A percentile compares a stretch with the other conserved stretches of the same genome.
Conservation (phyloP, 495 filamentous ascomycete species). For the Aspergillus indologenus region DNA sequence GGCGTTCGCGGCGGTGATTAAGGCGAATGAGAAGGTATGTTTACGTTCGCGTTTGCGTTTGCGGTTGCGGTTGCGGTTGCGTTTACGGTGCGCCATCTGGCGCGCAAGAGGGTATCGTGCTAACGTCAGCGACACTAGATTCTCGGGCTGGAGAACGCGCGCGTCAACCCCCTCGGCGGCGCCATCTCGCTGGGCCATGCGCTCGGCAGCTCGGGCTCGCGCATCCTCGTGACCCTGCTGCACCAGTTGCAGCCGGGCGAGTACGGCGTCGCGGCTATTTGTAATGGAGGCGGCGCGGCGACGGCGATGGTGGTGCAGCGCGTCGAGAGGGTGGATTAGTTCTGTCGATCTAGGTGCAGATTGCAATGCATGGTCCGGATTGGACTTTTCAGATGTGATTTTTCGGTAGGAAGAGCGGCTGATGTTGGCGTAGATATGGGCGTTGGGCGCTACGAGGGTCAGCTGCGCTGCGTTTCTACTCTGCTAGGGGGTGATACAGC, state of each 20-base stretch:
- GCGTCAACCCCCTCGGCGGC: slow-evolving; percentile 84
- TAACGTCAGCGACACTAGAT: slow-evolving; percentile 57
- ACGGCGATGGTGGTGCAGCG: slow-evolving; percentile 91
- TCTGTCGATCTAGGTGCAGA: too few relatives aligned
- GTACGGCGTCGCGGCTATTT: slow-evolving; percentile 93
- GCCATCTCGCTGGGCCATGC: slow-evolving; percentile 95
- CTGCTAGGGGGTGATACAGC: too few relatives aligned
- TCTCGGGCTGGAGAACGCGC: slow-evolving; percentile 69
- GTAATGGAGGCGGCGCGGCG: slow-evolving; percentile 92
- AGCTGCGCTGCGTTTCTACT: too few relatives aligned
- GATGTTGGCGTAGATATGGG: too few relatives aligned
- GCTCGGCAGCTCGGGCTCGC: slow-evolving; percentile 86
- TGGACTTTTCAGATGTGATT: too few relatives aligned
- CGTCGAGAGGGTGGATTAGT: slow-evolving; percentile 61
- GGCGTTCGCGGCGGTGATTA: slow-evolving; percentile 94
- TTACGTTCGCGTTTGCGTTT: neutral
- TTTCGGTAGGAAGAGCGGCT: too few relatives aligned
- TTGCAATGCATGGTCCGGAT: too few relatives aligned
- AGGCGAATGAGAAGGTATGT: slow-evolving; percentile 83
- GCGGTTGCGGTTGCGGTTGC: too few relatives aligned
- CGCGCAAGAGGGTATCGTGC: slow-evolving; percentile 1
- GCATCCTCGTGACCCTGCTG: slow-evolving; percentile 85
- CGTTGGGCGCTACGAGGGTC: too few relatives aligned
- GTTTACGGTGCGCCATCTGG: too few relatives aligned
- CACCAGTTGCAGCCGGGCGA: slow-evolving; percentile 88